These are phyloP conservation scores for Boletales sp. DNA, from an alignment of 768 basidiomycete genomes.

Conservation along the genomic window DNA sequence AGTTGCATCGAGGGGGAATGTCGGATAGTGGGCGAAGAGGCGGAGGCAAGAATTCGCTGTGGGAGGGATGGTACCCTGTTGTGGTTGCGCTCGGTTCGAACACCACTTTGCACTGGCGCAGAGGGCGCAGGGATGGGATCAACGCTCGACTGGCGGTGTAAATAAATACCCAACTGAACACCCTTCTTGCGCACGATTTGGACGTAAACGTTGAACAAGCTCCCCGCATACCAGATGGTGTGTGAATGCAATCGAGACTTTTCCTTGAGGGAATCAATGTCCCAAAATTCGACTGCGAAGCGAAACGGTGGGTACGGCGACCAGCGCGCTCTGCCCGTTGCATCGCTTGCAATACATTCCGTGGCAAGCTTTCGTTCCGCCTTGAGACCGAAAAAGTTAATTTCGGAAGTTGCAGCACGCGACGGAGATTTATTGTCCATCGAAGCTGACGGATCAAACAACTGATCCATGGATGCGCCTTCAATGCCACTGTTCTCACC, in stretches of 20 bases:
- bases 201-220: slow-evolving; percentile 83
- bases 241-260: slow-evolving; percentile 80
- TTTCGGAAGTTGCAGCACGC: slow-evolving; percentile 38
- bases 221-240: slow-evolving; percentile 89
- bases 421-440: slow-evolving; percentile 23
- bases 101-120: slow-evolving; percentile 39
- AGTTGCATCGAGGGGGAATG: slow-evolving; percentile 47
- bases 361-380: slow-evolving; percentile 40
- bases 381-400: slow-evolving; percentile 63
- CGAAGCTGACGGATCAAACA: slow-evolving; percentile 45
- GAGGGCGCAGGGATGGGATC: slow-evolving; percentile 78
- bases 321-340: slow-evolving; percentile 51
- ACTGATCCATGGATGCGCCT: slow-evolving; percentile 63
- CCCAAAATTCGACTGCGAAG: slow-evolving; percentile 90
- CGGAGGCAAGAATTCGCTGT: slow-evolving; percentile 27
- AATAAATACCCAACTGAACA: slow-evolving; percentile 80
- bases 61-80: slow-evolving; percentile 30
- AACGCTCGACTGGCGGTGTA: slow-evolving; percentile 80
- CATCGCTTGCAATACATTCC: slow-evolving; percentile 41
- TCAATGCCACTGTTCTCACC: slow-evolving; percentile 62
- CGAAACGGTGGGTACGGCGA: slow-evolving; percentile 76
- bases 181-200: slow-evolving; percentile 84
- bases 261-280: slow-evolving; percentile 75
- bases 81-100: slow-evolving; percentile 22
- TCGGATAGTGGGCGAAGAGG: slow-evolving; percentile 29